phyloP scores from a whole-genome alignment of 768 basidiomycete genomes.

The Russula ochroleuca region DNA sequence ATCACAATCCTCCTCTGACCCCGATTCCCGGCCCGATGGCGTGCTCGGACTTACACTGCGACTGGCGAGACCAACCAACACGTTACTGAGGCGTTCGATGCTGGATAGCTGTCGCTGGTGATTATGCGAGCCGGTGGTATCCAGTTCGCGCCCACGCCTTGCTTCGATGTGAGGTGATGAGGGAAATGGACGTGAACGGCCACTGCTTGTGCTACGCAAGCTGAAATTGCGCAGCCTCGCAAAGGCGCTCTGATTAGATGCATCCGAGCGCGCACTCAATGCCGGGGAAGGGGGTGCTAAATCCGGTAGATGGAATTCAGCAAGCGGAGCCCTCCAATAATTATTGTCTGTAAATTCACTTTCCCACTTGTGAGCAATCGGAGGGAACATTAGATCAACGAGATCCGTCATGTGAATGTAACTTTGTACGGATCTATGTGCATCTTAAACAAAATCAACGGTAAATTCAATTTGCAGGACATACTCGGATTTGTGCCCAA shows the following conservation, averaged over 20 bases:
- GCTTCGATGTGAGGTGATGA: slow-evolving; percentile 34
- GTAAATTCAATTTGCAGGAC: slow-evolving; percentile 32
- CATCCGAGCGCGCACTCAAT: slow-evolving; percentile 89
- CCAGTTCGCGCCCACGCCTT: slow-evolving; percentile 23
- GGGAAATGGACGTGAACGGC: slow-evolving; percentile 30
- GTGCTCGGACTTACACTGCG: slow-evolving; percentile 45
- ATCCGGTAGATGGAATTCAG: slow-evolving; percentile 75
- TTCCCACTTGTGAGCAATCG: slow-evolving; percentile 83
- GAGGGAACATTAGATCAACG: slow-evolving; percentile 99
- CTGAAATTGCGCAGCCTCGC: slow-evolving; percentile 75
- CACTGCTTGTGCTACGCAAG: slow-evolving; percentile 47
- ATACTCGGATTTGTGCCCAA: slow-evolving; percentile 94
- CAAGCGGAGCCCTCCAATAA: slow-evolving; percentile 84
- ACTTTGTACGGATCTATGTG: slow-evolving; percentile 38
- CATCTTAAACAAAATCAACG: not conserved
- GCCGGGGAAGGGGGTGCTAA: slow-evolving; percentile 86
- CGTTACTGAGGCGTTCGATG: slow-evolving; percentile 63
- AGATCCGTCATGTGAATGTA: slow-evolving; percentile 99
- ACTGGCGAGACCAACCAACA: slow-evolving; percentile 47
- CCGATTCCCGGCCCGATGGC: slow-evolving; percentile 50
- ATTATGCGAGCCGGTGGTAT: slow-evolving; percentile 27
- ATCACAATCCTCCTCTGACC: slow-evolving; percentile 44
- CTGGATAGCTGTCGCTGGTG: slow-evolving; percentile 71
- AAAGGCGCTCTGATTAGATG: slow-evolving; percentile 66
- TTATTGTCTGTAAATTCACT: slow-evolving; percentile 96